Base-by-base conservation (phyloP, 768 basidiomycete genomes). In the Podaxis rugospora region DNA sequence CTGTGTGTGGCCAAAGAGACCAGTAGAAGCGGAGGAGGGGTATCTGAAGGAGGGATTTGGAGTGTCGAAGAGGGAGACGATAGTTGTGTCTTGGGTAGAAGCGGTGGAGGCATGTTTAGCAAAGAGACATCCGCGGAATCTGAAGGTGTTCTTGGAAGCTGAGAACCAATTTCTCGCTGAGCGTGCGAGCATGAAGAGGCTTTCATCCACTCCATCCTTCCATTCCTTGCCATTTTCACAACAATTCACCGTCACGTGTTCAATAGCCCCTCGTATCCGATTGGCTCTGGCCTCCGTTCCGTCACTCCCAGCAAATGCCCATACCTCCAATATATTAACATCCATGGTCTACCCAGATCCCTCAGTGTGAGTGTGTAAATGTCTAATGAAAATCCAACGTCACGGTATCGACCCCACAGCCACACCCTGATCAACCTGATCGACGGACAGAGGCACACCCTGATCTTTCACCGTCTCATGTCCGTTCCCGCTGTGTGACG, bases 1-100 rank as follows among this genome's bases (percentile, higher is more conserved):
- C 16, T 83, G 78, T 0, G 85, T 80, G 65, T 97, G 92, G 14
- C 85, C 85, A 71, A 99, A 98, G 37, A 98, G 82, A 23, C 97
- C 97, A 1, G 90, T 89, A 1, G 81, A 73, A 5, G 80, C 74
- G 21, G 46, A 6, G 32, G 57, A 14, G n/a, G 57, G 57, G 16
- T 51, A 59, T 42, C 50, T 39, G 27, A 83, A 74, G 2, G 81
- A 74, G 7, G 80, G 77, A 3, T 74, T 66, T 4, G 90, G 88
- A 37, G 80, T 79, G 75, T 93, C 91, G 71, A 93, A 92, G 61
- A 90, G 81, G 14, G 83, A 75, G 60, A 87, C 79, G 63, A 93
- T 79, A 54, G 84, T 79, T 55, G 75, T 76, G 73, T 92, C 90
- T 67, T 90, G 87, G 49, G 74, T 63, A 16, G 89, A 84, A 13